phyloP scores from a whole-genome alignment of 768 basidiomycete genomes.

The Leucosporidium yakuticum region DNA sequence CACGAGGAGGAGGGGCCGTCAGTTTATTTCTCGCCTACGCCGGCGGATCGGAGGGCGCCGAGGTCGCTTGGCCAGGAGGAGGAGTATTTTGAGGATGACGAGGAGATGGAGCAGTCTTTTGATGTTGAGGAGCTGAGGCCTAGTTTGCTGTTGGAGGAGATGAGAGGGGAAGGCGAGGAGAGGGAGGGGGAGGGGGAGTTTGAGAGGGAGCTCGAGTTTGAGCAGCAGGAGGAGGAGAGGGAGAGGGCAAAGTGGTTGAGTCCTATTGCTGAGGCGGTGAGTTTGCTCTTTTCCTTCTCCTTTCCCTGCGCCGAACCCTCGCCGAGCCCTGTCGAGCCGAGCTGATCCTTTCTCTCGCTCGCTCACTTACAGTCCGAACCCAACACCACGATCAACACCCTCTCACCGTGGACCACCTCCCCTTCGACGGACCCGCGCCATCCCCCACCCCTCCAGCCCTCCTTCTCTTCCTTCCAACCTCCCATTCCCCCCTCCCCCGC shows the following conservation, averaged over 20 bases:
- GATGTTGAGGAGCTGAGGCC: no score
- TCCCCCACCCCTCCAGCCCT: not conserved
- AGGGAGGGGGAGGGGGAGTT: not conserved
- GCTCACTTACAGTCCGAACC: slow-evolving; percentile 22
- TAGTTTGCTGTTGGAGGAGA: not conserved
- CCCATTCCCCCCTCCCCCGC: not conserved
- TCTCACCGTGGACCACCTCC: slow-evolving; percentile 6
- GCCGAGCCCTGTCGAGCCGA: no score
- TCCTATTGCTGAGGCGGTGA: slow-evolving; percentile 26
- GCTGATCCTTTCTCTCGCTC: not conserved
- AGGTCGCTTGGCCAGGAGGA: not conserved
- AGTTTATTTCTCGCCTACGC: not conserved
- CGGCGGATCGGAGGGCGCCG: not conserved
- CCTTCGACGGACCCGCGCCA: not conserved
- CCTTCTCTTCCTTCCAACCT: not conserved
- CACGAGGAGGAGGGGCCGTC: not conserved
- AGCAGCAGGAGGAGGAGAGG: not conserved
- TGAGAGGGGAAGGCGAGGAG: not conserved
- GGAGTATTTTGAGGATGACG: not conserved
- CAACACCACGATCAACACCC: slow-evolving; percentile 22
- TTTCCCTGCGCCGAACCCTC: no score
- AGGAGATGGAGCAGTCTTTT: slow-evolving; percentile 9
- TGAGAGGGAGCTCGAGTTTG: slow-evolving; percentile 7
- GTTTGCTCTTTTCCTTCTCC: not conserved
- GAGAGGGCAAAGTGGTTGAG: slow-evolving; percentile 8